Conservation (phyloP, 441 rosid genomes). For the Populus hybrid region DNA sequence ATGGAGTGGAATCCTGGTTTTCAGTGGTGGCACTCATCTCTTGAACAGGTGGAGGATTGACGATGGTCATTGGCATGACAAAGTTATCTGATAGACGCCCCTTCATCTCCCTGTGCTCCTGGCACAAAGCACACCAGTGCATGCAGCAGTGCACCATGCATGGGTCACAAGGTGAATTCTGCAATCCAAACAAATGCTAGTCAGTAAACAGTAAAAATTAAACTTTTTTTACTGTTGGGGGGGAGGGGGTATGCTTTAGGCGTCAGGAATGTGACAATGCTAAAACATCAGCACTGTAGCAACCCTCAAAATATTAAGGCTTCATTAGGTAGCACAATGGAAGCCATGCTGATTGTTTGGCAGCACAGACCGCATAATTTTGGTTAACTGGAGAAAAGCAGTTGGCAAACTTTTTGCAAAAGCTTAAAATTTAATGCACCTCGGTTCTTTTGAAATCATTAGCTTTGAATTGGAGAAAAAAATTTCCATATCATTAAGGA, state of each 20-base stretch:
- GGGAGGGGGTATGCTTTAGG: no score
- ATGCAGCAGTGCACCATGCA: conserved; percentile 91
- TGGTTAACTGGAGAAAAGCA: no score
- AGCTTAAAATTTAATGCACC: not conserved
- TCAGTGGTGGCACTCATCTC: conserved; percentile 60
- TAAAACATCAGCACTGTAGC: no score
- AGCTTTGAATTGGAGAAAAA: not conserved
- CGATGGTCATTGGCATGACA: conserved; percentile 42
- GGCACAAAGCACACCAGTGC: conserved; percentile 93
- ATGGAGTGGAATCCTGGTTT: conserved; percentile 39
- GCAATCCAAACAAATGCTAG: conserved; percentile 17
- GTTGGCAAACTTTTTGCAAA: no score
- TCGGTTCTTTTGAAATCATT: not conserved
- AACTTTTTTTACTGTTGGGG: not conserved
- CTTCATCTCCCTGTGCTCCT: conserved; percentile 91
- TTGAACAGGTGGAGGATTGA: conserved; percentile 79
- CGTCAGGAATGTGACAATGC: no score
- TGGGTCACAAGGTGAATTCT: conserved; percentile 95
- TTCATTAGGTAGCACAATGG: not conserved
- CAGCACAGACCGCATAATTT: no score
- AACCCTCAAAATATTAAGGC: not conserved
- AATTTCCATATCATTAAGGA: not conserved
- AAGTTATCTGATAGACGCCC: conserved; percentile 64
- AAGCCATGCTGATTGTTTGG: not conserved
- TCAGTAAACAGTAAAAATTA: not conserved